Evolutionary conservation across 108 stramenopile species (phyloP).

Genomic region (Asterionellopsis glacialis): DNA sequence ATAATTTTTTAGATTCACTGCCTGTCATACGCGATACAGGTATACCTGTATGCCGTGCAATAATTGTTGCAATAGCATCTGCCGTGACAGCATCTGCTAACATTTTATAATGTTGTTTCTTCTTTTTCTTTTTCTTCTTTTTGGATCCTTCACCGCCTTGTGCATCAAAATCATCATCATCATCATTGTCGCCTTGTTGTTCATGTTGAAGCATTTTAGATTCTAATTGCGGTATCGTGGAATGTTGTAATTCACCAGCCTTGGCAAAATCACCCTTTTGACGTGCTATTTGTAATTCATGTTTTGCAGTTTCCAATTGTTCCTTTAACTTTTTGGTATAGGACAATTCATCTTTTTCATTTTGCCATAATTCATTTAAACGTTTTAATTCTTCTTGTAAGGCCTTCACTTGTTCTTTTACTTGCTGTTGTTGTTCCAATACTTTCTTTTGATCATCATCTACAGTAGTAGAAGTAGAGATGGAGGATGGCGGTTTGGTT

Average conservation of each 20-base stretch:
- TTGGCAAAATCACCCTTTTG: constrained; percentile 56
- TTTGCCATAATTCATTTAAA: constrained; percentile 52
- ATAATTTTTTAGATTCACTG: constrained; percentile 78
- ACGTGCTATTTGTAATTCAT: constrained; percentile 54
- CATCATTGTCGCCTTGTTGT: constrained; percentile 20
- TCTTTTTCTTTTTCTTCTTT: constrained; percentile 18
- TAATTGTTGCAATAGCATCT: constrained; percentile 78
- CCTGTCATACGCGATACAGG: constrained; percentile 75
- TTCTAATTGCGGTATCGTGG: constrained; percentile 58
- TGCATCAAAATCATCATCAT: too few species aligned
- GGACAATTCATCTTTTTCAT: constrained; percentile 54
- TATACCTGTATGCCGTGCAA: constrained; percentile 75
- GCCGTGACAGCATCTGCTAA: constrained; percentile 65
- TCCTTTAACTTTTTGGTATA: constrained; percentile 65
- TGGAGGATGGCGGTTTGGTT: too few species aligned
- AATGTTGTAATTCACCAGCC: constrained; percentile 65
- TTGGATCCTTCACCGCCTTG: constrained; percentile 10
- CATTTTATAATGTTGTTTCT: constrained; percentile 33
- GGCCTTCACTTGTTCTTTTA: constrained; percentile 57
- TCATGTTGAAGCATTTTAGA: constrained; percentile 67
- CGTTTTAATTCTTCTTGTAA: constrained; percentile 66
- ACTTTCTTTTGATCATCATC: constrained; percentile 43
- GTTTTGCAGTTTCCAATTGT: constrained; percentile 62
- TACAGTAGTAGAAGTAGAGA: too few species aligned
- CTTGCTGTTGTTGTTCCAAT: constrained; percentile 37